phyloP scores from a whole-genome alignment of 345 rosid genomes.

The Linum trigynum region DNA sequence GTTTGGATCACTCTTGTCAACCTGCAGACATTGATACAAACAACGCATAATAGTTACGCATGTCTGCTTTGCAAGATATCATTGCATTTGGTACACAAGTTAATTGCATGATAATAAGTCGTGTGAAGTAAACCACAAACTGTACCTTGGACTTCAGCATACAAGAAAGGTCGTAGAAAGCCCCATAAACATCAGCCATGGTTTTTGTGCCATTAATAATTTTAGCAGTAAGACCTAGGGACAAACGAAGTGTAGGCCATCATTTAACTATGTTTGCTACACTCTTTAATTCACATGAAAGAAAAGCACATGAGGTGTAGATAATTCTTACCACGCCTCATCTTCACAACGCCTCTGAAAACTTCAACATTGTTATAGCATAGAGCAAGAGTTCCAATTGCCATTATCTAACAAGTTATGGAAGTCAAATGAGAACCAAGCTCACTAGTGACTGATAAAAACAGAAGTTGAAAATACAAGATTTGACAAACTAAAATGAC shows the following conservation, averaged over 20 bases:
- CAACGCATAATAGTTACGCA: too few relatives aligned
- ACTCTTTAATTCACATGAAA: too few relatives aligned
- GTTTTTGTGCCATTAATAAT: slow-evolving; percentile 64
- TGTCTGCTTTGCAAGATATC: neutral
- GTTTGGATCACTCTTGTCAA: slow-evolving; percentile 64
- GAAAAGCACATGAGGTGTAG: neutral
- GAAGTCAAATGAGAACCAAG: slow-evolving; percentile 20
- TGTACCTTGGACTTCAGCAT: neutral
- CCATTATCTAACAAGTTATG: slow-evolving; percentile 64
- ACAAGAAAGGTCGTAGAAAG: slow-evolving; percentile 29
- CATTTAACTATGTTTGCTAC: too few relatives aligned
- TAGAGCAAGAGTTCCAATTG: slow-evolving; percentile 85
- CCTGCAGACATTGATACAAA: slow-evolving; percentile 24
- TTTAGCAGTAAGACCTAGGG: slow-evolving; percentile 85
- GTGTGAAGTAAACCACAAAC: neutral
- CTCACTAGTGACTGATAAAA: neutral
- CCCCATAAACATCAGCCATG: slow-evolving; percentile 87
- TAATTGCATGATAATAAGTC: too few relatives aligned
- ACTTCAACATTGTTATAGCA: slow-evolving; percentile 88
- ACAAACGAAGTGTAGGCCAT: neutral
- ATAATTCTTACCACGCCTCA: slow-evolving; percentile 78
- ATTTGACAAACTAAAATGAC: too few relatives aligned
- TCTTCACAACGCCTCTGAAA: slow-evolving; percentile 87
- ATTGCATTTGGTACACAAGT: neutral
- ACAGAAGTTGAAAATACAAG: neutral